A percentile compares a stretch with the other conserved stretches of the same genome.
phyloP scores from a whole-genome alignment of 2,329 filamentous ascomycete species.

The Ophiocordyceps robertsii region DNA sequence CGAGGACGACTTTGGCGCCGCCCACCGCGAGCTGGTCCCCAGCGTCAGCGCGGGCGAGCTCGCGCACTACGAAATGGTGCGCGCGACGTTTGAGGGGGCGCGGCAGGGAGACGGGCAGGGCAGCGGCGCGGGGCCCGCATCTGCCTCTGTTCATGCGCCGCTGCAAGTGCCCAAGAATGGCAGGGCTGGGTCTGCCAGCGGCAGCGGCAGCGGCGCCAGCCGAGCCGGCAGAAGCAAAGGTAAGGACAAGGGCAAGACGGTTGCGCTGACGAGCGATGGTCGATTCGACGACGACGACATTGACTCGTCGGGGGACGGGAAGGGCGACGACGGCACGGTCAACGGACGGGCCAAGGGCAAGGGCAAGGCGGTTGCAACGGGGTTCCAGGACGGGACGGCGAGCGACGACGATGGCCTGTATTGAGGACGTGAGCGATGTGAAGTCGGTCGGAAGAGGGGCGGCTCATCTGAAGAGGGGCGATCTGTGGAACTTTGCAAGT shows the following conservation, averaged over 20 bases:
- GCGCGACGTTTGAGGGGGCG: slow-evolving; percentile 67
- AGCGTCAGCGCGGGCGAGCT: slow-evolving; percentile 88
- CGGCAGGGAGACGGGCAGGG: slow-evolving; percentile 17
- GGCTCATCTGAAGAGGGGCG: not conserved
- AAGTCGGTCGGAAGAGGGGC: not conserved
- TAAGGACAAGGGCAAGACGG: slow-evolving; percentile 20
- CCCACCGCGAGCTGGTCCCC: slow-evolving; percentile 76
- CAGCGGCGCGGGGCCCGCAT: slow-evolving; percentile 1
- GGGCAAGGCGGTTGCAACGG: slow-evolving; percentile 34
- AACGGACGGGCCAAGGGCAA: slow-evolving; percentile 35
- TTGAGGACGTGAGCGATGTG: slow-evolving; percentile 12
- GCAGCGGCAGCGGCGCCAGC: slow-evolving; percentile 11
- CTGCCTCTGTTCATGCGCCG: slow-evolving; percentile 4
- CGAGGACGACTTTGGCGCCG: slow-evolving; percentile 75
- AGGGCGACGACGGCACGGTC: slow-evolving; percentile 8
- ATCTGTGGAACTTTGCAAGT: no score
- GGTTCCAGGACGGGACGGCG: slow-evolving; percentile 38
- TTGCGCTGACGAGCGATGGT: slow-evolving; percentile 16
- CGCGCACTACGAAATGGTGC: slow-evolving; percentile 76
- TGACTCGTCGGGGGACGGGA: slow-evolving; percentile 1
- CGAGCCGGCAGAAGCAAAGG: slow-evolving; percentile 23
- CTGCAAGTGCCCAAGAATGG: slow-evolving; percentile 11
- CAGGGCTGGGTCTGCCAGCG: no score
- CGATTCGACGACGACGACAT: slow-evolving; percentile 19
- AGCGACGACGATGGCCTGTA: slow-evolving; percentile 46